These are phyloP conservation scores for Helianthus tuberosus DNA, from an alignment of 129 eudicot species.

Conservation along the genomic window DNA sequence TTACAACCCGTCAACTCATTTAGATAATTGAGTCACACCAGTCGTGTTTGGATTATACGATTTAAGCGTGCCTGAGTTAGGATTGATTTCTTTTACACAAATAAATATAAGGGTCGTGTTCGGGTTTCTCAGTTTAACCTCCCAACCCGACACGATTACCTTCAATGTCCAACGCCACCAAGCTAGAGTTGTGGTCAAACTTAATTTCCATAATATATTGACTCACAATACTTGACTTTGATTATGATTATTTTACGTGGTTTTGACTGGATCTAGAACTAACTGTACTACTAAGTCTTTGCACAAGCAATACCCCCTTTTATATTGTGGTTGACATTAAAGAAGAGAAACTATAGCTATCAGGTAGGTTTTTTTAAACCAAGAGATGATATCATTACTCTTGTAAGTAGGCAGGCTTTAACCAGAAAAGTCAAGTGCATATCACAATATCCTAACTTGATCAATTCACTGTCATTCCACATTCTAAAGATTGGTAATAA, in stretches of 20 bases:
- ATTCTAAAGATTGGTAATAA: neutral
- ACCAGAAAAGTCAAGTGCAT: conserved; percentile 21
- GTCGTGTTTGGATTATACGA: neutral
- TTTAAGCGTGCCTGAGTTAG: neutral
- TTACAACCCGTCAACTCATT: neutral
- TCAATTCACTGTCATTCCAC: neutral
- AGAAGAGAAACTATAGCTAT: conserved; percentile 25
- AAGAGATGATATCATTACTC: conserved; percentile 15
- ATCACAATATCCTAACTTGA: conserved; percentile 6
- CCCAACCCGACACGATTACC: neutral
- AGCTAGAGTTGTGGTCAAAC: too few relatives aligned
- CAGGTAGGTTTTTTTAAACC: neutral
- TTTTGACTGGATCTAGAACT: conserved; percentile 17
- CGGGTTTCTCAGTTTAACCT: neutral
- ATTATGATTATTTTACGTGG: conserved; percentile 19
- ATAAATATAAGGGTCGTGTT: neutral
- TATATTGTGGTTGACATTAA: conserved; percentile 6
- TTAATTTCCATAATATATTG: neutral
- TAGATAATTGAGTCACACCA: neutral
- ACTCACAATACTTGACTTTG: conserved; percentile 6
- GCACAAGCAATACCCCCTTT: neutral
- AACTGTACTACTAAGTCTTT: neutral
- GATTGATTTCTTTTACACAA: neutral
- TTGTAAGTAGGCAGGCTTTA: neutral
- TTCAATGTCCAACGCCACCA: too few relatives aligned